A percentile compares a stretch with the other conserved stretches of the same genome.
These are phyloP conservation scores for Fusarium musae DNA, from an alignment of 2,329 filamentous ascomycete genomes.

Conservation along the genomic window DNA sequence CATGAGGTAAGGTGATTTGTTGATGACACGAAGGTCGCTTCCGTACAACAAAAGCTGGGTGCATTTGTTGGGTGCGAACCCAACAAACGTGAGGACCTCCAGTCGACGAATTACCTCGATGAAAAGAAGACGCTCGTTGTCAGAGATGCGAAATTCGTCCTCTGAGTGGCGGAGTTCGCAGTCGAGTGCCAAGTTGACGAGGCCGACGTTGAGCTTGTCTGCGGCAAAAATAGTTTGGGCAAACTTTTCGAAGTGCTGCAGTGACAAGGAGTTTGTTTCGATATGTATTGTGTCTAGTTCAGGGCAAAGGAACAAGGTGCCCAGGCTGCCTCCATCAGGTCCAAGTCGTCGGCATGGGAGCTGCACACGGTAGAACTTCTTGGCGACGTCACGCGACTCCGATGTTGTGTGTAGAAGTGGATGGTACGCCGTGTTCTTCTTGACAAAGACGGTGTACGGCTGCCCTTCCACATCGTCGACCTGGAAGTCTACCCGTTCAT, in stretches of 20 bases:
- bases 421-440: not conserved
- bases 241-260: not conserved
- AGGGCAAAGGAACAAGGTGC: not conserved
- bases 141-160: not conserved
- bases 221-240: rapidly evolving
- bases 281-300: not conserved
- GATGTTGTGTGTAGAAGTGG: not conserved
- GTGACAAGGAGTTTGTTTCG: not conserved
- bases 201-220: not conserved
- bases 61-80: not conserved
- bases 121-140: not conserved
- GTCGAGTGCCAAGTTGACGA: not conserved
- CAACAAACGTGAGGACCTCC: not conserved
- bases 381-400: not conserved
- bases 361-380: not conserved
- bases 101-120: not conserved
- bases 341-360: not conserved
- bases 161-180: not conserved
- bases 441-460: not conserved
- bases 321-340: not conserved
- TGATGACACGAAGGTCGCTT: not conserved
- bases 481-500: not conserved
- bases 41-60: not conserved
- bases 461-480: not conserved
- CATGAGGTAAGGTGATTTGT: rapidly evolving